These are phyloP conservation scores for Candida tropicalis DNA, from an alignment of 1,139 yeast species.

Conservation along the genomic window DNA sequence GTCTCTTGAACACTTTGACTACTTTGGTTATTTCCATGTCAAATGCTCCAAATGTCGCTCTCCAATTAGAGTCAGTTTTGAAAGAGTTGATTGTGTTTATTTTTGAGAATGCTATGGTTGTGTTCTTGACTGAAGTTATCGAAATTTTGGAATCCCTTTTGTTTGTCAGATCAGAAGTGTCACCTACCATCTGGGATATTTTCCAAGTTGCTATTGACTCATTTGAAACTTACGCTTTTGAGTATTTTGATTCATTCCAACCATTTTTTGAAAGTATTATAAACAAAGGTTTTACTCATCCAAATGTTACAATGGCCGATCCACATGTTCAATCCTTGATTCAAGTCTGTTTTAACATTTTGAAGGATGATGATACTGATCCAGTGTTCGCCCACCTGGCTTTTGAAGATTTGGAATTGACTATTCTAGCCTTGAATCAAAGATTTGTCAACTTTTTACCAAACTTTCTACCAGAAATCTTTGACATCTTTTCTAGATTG, in stretches of 20 bases:
- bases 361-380: conserved; percentile 39
- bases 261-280: conserved; percentile 54
- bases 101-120: conserved; percentile 50
- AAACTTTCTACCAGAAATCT: conserved; percentile 40
- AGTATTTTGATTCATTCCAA: conserved; percentile 51
- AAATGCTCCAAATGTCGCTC: conserved; percentile 47
- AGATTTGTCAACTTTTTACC: conserved; percentile 37
- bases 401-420: conserved; percentile 45
- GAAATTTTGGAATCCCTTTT: conserved; percentile 54
- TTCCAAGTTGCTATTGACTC: conserved; percentile 46
- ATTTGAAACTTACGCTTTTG: conserved; percentile 56
- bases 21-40: conserved; percentile 57
- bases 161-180: conserved; percentile 41
- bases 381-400: conserved; percentile 46
- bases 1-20: conserved; percentile 51
- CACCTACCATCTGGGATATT: conserved; percentile 52
- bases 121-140: conserved; percentile 50
- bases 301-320: conserved; percentile 36
- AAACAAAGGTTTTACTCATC: conserved; percentile 45
- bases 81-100: conserved; percentile 47
- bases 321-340: conserved; percentile 44
- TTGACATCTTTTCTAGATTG: conserved; percentile 35
- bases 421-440: conserved; percentile 39
- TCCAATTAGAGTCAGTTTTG: conserved; percentile 41
- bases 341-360: conserved; percentile 38